These are phyloP conservation scores for Tolypocladium tundrense DNA, from an alignment of 2,329 filamentous ascomycete species.

Conservation along the genomic window DNA sequence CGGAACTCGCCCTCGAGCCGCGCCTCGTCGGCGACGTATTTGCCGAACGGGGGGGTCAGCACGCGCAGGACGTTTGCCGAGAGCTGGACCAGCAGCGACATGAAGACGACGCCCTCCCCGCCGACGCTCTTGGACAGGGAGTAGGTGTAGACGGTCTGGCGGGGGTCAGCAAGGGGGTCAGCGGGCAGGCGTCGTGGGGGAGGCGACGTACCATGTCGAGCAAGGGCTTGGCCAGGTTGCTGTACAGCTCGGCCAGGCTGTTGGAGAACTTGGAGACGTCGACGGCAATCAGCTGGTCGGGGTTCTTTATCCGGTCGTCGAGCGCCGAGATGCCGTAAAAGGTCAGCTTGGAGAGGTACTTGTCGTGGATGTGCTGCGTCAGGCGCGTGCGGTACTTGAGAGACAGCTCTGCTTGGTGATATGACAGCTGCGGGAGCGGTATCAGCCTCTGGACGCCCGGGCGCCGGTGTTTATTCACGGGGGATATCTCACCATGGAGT, in stretches of 20 bases:
- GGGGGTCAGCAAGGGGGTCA: conserved; percentile 13
- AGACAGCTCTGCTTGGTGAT: conserved; percentile 91
- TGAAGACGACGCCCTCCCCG: conserved; percentile 88
- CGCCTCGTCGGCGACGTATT: conserved; percentile 95
- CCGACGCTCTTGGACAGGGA: conserved; percentile 91
- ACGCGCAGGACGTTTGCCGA: conserved; percentile 90
- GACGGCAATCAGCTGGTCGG: conserved; percentile 92
- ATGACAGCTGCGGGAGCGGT: conserved; percentile 57
- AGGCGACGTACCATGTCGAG: conserved; percentile 64
- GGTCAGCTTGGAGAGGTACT: conserved; percentile 93
- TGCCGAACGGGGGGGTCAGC: conserved; percentile 90
- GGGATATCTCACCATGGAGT: conserved; percentile 70
- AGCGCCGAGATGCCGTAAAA: conserved; percentile 94
- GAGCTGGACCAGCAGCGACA: conserved; percentile 87
- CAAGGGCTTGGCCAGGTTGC: conserved; percentile 88
- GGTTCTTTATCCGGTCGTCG: conserved; percentile 96
- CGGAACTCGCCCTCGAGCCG: conserved; percentile 91
- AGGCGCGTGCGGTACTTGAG: conserved; percentile 86
- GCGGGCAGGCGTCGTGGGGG: background rate
- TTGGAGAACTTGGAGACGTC: conserved; percentile 96
- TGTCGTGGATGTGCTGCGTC: conserved; percentile 90
- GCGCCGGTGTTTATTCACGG: background rate
- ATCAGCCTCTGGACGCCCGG: background rate
- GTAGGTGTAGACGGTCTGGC: conserved; percentile 78
- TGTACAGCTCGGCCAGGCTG: conserved; percentile 88